Conservation (phyloP, 2,329 filamentous ascomycete genomes). For the Aspergillus ibericus region DNA sequence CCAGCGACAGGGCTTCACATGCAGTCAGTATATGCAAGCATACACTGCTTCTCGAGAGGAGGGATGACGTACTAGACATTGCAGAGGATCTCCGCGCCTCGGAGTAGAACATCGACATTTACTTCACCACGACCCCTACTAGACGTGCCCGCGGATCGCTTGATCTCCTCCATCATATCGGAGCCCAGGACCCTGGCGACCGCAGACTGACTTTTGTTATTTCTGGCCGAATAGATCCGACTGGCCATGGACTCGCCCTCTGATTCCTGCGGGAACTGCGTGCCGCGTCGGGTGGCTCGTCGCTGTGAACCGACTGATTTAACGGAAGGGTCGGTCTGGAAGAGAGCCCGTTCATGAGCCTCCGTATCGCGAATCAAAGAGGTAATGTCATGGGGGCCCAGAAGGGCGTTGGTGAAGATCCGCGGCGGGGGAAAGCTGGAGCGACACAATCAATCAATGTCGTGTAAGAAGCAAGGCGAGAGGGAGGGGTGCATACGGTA, state of each 20-base stretch:
- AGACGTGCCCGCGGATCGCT: slow-evolving; percentile 58
- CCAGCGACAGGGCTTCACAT: slow-evolving; percentile 67
- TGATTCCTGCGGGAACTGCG: slow-evolving; percentile 46
- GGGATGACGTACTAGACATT: slow-evolving; percentile 67
- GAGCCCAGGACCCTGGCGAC: slow-evolving; percentile 86
- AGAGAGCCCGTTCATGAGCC: slow-evolving; percentile 88
- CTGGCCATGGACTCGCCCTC: slow-evolving; percentile 46
- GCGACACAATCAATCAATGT: neutral
- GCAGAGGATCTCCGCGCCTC: slow-evolving; percentile 86
- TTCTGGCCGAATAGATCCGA: slow-evolving; percentile 50
- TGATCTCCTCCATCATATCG: slow-evolving; percentile 80
- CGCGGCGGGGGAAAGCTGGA: slow-evolving; percentile 82
- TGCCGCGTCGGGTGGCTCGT: slow-evolving; percentile 50
- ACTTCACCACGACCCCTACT: slow-evolving; percentile 63
- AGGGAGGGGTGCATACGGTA: slow-evolving; percentile 58
- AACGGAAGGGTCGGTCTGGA: slow-evolving; percentile 77
- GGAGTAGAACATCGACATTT: slow-evolving; percentile 80
- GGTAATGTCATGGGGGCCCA: slow-evolving; percentile 88
- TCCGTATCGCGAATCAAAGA: slow-evolving; percentile 93
- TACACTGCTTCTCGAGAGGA: neutral
- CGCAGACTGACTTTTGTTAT: slow-evolving; percentile 71
- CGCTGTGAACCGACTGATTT: slow-evolving; percentile 49
- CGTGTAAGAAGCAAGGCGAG: neutral
- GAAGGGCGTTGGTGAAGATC: slow-evolving; percentile 90
- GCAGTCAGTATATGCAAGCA: slow-evolving; percentile 16